These are phyloP conservation scores for Nadsonia commutata DNA, from an alignment of 1,139 yeast genomes.

Conservation along the genomic window DNA sequence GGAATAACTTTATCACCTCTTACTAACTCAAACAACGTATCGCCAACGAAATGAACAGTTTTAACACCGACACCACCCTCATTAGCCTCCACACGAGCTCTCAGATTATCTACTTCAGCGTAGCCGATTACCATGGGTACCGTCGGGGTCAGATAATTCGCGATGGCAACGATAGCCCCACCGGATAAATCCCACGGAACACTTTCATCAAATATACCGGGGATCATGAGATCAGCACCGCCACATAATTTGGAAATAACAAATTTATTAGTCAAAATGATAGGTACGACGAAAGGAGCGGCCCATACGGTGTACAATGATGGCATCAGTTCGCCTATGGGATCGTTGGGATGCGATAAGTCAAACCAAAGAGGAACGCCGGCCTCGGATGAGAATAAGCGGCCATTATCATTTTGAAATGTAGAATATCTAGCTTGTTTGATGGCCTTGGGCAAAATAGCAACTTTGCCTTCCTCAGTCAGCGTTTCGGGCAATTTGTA, in stretches of 20 bases:
- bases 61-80: neutral
- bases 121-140: constrained; percentile 67
- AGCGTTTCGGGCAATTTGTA: constrained; percentile 34
- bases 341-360: constrained; percentile 26
- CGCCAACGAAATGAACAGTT: constrained; percentile 15
- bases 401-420: constrained; percentile 40
- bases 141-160: constrained; percentile 42
- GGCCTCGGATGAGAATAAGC: constrained; percentile 46
- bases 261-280: constrained; percentile 53
- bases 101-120: constrained; percentile 37
- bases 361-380: constrained; percentile 65
- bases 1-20: constrained; percentile 16
- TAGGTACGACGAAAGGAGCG: constrained; percentile 49
- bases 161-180: constrained; percentile 62
- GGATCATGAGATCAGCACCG: constrained; percentile 87
- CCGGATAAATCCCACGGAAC: constrained; percentile 49
- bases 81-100: neutral
- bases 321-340: constrained; percentile 41
- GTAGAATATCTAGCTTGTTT: constrained; percentile 56
- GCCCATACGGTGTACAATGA: constrained; percentile 63
- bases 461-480: constrained; percentile 32
- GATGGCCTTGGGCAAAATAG: constrained; percentile 43
- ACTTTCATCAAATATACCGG: constrained; percentile 46
- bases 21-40: constrained; percentile 20
- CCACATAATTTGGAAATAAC: constrained; percentile 50